phyloP scores from a whole-genome alignment of 2,329 filamentous ascomycete genomes.

The Mollisiaceae sp. region DNA sequence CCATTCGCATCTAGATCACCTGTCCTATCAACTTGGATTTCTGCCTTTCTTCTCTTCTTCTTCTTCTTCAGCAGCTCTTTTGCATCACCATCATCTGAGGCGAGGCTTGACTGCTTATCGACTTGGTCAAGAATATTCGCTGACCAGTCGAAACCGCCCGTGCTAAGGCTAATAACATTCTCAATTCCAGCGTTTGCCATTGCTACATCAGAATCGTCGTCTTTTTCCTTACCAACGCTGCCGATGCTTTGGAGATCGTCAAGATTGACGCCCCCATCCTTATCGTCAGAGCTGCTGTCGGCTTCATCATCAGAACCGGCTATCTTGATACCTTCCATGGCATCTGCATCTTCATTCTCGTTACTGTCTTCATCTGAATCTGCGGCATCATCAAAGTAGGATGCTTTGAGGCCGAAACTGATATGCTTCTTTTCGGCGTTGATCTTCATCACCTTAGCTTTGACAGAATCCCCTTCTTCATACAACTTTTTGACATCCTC shows the following conservation, averaged over 20 bases:
- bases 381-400: constrained; percentile 74
- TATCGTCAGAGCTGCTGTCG: constrained; percentile 48
- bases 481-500: constrained; percentile 89
- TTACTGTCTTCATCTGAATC: constrained; percentile 54
- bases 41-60: constrained; percentile 76
- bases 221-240: constrained; percentile 40
- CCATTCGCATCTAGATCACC: constrained; percentile 90
- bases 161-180: constrained; percentile 62
- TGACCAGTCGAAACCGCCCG: constrained; percentile 87
- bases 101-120: constrained; percentile 46
- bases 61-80: constrained; percentile 59
- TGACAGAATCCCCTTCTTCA: constrained; percentile 88
- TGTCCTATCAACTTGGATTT: constrained; percentile 85
- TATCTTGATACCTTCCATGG: constrained; percentile 49
- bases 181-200: constrained; percentile 42
- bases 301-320: constrained; percentile 52
- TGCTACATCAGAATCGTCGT: constrained; percentile 33
- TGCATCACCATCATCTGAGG: constrained; percentile 50
- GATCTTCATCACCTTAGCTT: constrained; percentile 84
- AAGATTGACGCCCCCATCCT: constrained; percentile 45
- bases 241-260: constrained; percentile 49
- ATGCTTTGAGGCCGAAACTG: constrained; percentile 90
- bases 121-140: constrained; percentile 67
- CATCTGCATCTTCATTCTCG: constrained; percentile 49
- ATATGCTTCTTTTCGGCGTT: constrained; percentile 78